These are phyloP conservation scores for Fraxinus floribunda DNA, from an alignment of 305 asterid species.

Conservation along the genomic window DNA sequence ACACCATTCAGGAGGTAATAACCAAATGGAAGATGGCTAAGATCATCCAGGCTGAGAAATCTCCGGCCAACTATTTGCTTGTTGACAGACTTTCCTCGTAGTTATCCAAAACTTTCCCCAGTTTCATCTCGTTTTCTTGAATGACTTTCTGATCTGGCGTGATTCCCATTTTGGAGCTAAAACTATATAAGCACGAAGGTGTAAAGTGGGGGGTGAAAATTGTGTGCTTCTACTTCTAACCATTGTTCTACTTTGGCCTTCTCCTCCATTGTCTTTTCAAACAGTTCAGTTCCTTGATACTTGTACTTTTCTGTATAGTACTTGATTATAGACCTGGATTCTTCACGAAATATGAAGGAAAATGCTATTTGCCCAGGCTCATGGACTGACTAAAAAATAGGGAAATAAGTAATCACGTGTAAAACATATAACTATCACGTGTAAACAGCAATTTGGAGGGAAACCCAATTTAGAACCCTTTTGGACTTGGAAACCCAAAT, in stretches of 20 bases:
- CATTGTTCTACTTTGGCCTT: slow-evolving; percentile 48
- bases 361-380: no score
- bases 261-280: slow-evolving; percentile 42
- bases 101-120: slow-evolving; percentile 38
- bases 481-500: no score
- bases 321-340: slow-evolving; percentile 51
- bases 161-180: slow-evolving; percentile 30
- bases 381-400: no score
- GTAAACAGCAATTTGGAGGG: no score
- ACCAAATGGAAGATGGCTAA: slow-evolving; percentile 43
- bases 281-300: slow-evolving; percentile 41
- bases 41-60: slow-evolving; percentile 47
- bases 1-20: slow-evolving; percentile 28
- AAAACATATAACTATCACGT: no score
- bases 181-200: slow-evolving; percentile 29
- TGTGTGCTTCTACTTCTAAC: slow-evolving; percentile 51
- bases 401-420: no score
- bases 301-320: slow-evolving; percentile 47
- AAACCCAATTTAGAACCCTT: no score
- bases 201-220: slow-evolving; percentile 40
- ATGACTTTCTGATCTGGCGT: slow-evolving; percentile 23
- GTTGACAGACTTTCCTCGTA: slow-evolving; percentile 46
- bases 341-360: slow-evolving; percentile 17
- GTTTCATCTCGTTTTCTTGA: slow-evolving; percentile 40
- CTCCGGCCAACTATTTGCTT: slow-evolving; percentile 49